Evolutionary conservation across 306 rosid species (phyloP).

Genomic region (Biancaea sappan): DNA sequence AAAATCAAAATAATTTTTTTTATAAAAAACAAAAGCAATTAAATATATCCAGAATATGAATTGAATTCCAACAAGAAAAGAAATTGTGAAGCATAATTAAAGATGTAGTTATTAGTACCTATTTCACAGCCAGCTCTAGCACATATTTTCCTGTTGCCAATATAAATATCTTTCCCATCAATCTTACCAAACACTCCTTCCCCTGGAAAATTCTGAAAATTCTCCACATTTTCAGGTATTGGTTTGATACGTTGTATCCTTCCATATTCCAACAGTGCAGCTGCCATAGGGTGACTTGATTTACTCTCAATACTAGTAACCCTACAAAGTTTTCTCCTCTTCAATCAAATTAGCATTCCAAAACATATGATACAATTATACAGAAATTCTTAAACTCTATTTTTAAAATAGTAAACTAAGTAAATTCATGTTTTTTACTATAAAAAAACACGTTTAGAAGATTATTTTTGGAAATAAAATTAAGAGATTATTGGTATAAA

Average conservation of each 20-base stretch:
- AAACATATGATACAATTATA: background rate
- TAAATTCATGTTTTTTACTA: background rate
- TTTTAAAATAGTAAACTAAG: background rate
- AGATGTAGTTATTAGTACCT: slow-evolving; percentile 41
- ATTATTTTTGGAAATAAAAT: too few relatives aligned
- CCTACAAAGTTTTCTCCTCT: slow-evolving; percentile 46
- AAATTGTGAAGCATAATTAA: background rate
- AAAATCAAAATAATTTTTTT: too few relatives aligned
- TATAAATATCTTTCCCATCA: slow-evolving; percentile 65
- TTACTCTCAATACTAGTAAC: slow-evolving; percentile 91
- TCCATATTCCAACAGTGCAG: slow-evolving; percentile 73
- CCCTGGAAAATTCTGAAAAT: slow-evolving; percentile 78
- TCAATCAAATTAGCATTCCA: background rate
- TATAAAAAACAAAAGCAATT: too few relatives aligned
- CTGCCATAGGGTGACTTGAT: slow-evolving; percentile 95
- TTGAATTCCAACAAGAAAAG: background rate
- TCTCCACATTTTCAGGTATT: slow-evolving; percentile 69
- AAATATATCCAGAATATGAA: background rate
- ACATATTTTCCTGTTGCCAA: slow-evolving; percentile 72
- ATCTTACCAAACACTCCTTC: slow-evolving; percentile 79
- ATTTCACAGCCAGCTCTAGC: slow-evolving; percentile 56
- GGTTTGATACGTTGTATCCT: slow-evolving; percentile 58
- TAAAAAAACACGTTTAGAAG: too few relatives aligned
- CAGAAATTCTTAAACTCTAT: background rate
- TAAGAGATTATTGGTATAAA: too few relatives aligned